A percentile compares a stretch with the other conserved stretches of the same genome.
These are phyloP conservation scores for Clavispora phyllophila DNA, from an alignment of 805 yeast species.

Conservation along the genomic window DNA sequence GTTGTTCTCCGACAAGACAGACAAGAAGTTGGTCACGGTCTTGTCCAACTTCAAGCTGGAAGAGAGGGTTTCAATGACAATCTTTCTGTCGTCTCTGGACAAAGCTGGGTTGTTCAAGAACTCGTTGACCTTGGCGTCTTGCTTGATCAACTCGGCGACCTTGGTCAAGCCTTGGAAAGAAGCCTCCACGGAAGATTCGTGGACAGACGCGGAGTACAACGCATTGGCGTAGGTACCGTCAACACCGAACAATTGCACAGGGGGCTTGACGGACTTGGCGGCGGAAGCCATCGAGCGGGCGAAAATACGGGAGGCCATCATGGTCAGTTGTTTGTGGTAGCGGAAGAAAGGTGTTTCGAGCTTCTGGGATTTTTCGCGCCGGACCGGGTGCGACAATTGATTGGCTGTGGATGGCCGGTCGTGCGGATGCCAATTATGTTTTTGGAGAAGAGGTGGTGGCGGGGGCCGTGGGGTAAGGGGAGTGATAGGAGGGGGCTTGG, in stretches of 20 bases:
- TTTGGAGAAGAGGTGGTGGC: neutral
- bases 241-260: conserved; percentile 89
- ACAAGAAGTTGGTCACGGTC: conserved; percentile 72
- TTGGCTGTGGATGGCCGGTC: conserved; percentile 9
- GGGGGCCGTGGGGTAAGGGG: no score
- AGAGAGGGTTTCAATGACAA: conserved; percentile 59
- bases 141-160: conserved; percentile 48
- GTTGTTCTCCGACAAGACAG: conserved; percentile 90
- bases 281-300: conserved; percentile 73
- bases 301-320: conserved; percentile 61
- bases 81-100: conserved; percentile 65
- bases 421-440: conserved; percentile 5
- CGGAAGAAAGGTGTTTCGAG: conserved; percentile 1
- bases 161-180: conserved; percentile 61
- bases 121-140: conserved; percentile 59
- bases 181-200: conserved; percentile 69
- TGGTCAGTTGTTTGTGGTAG: conserved; percentile 3
- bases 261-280: conserved; percentile 64
- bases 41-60: conserved; percentile 51
- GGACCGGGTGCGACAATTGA: conserved; percentile 6
- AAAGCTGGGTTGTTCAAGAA: conserved; percentile 81
- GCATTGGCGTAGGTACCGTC: conserved; percentile 98
- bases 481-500: no score
- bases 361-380: conserved; percentile 6
- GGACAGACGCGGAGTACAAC: conserved; percentile 84